Conservation (phyloP, 148 eudicot genomes). For the Fallopia convolvulus region DNA sequence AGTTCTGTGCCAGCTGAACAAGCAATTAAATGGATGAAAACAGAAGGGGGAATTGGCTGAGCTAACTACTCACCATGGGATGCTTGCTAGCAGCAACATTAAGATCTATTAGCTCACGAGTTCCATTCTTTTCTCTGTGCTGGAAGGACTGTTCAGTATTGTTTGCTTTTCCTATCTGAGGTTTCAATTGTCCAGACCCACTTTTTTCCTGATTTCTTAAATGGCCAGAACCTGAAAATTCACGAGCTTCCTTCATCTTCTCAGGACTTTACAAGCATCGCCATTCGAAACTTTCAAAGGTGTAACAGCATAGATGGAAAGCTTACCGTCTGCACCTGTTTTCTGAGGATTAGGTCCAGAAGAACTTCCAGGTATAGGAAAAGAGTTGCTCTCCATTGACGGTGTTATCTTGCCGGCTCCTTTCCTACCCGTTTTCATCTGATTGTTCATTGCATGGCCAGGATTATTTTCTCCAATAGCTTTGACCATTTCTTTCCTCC, state of each 20-base stretch:
- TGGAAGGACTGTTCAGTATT: constrained; percentile 35
- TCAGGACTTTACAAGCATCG: constrained; percentile 22
- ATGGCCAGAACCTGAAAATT: constrained; percentile 26
- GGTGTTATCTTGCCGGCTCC: constrained; percentile 34
- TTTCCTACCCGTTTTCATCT: constrained; percentile 52
- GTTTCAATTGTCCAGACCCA: constrained; percentile 34
- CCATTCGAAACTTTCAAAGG: constrained; percentile 34
- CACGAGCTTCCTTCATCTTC: constrained; percentile 47
- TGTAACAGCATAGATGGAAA: constrained; percentile 23
- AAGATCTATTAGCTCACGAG: constrained; percentile 55
- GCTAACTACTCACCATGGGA: constrained; percentile 47
- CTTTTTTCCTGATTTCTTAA: constrained; percentile 35
- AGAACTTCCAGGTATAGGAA: constrained; percentile 30
- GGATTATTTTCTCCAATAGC: constrained; percentile 8
- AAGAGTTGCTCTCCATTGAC: constrained; percentile 33
- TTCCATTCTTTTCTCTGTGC: constrained; percentile 46
- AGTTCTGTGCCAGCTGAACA: not conserved
- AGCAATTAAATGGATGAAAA: not conserved
- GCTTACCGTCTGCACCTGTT: constrained; percentile 33
- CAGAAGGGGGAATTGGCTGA: constrained; percentile 1
- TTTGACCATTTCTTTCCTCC: constrained; percentile 4
- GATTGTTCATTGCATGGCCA: constrained; percentile 43
- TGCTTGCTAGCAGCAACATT: constrained; percentile 53
- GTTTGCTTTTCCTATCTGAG: constrained; percentile 29
- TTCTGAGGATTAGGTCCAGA: constrained; percentile 36